phyloP scores from a whole-genome alignment of 371 early-diverging fungal species.

The Nematocida ironsii region DNA sequence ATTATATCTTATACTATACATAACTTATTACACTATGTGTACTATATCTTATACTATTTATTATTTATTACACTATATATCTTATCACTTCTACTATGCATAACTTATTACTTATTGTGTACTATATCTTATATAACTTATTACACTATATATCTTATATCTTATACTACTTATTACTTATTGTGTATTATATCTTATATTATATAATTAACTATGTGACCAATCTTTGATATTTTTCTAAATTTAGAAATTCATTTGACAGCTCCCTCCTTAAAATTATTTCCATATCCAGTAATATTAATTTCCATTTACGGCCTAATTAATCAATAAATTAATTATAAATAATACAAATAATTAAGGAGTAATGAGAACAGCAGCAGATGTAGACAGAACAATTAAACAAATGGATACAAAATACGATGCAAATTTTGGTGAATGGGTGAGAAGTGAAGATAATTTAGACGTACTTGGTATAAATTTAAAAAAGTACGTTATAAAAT shows the following conservation, averaged over 20 bases:
- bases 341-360: not conserved
- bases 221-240: not conserved
- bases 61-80: no score
- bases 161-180: no score
- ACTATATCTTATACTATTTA: no score
- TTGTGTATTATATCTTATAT: no score
- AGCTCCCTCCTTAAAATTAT: not conserved
- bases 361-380: slow-evolving; percentile 36
- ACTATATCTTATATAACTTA: no score
- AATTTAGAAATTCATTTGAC: slow-evolving; percentile 7
- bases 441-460: slow-evolving; percentile 70
- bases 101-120: no score
- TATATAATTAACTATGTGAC: not conserved
- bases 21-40: no score
- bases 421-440: slow-evolving; percentile 72
- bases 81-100: no score
- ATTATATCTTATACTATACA: no score
- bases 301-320: not conserved
- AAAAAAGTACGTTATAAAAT: slow-evolving; percentile 67
- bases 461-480: slow-evolving; percentile 66
- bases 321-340: not conserved
- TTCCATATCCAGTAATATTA: slow-evolving; percentile 18
- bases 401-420: slow-evolving; percentile 71
- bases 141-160: no score
- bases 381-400: slow-evolving; percentile 67